Conservation (phyloP, 306 rosid species). For the Pterocarpus santalinus region DNA sequence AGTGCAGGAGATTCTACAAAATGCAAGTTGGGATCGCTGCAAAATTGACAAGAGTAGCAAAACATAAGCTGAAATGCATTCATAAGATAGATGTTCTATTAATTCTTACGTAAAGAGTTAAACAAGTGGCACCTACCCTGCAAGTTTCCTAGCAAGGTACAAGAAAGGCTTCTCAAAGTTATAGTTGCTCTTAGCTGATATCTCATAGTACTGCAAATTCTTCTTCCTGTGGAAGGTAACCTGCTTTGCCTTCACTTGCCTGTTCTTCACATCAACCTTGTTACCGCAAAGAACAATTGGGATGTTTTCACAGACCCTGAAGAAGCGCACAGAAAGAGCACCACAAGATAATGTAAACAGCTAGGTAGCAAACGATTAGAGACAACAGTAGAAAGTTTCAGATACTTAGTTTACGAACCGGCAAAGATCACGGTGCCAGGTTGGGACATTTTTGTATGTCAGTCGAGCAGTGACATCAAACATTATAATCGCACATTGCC, state of each 20-base stretch:
- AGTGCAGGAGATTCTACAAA: constrained; percentile 91
- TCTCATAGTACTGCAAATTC: constrained; percentile 83
- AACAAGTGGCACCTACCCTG: constrained; percentile 58
- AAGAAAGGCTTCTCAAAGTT: constrained; percentile 83
- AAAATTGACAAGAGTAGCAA: constrained; percentile 26
- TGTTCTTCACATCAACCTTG: constrained; percentile 91
- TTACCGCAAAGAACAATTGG: constrained; percentile 88
- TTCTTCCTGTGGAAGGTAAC: constrained; percentile 89
- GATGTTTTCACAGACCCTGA: constrained; percentile 85
- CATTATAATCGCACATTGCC: constrained; percentile 86
- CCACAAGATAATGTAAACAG: not conserved
- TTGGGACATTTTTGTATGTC: constrained; percentile 83
- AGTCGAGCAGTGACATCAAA: constrained; percentile 80
- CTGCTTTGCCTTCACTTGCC: constrained; percentile 90
- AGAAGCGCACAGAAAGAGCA: not conserved
- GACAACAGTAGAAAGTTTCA: not conserved
- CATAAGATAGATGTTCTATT: too few relatives aligned
- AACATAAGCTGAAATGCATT: not conserved
- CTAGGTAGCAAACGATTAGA: not conserved
- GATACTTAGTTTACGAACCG: constrained; percentile 48
- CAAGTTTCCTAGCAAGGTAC: constrained; percentile 88
- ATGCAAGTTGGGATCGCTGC: constrained; percentile 80
- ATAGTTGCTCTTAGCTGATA: constrained; percentile 88
- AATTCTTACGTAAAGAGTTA: too few relatives aligned
- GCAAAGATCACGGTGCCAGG: constrained; percentile 88